Base-by-base conservation (phyloP, 768 basidiomycete genomes). In the Tylopilus plumbeoviolaceoides region DNA sequence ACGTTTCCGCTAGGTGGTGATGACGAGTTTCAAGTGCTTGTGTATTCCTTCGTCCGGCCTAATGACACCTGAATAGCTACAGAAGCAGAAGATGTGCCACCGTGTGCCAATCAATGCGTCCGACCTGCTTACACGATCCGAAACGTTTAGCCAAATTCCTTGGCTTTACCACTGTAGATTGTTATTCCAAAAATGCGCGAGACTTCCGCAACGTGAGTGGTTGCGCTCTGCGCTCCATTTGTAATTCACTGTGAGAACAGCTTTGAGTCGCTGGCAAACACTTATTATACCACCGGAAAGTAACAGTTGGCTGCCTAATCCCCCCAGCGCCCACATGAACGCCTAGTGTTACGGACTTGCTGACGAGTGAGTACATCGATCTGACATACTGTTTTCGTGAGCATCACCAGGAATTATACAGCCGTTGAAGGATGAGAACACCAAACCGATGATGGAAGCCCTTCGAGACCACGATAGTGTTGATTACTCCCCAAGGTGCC, bases 111-210 rank as follows among this genome's bases (percentile, higher is more conserved):
- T 25, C 45, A 30, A 30, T 11, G 7, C 41, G 42, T 42, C 8
- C 33, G 9, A 40, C 9, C 45, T 23, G 28, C 30, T 38, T 44
- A 45, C 18, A 46, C 9, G 8, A 11, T 31, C 46, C 53, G 31
- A 39, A 41, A 48, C 44, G 28, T 42, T 55, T 21, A 82, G 82
- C 83, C 15, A 80, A 83, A 39, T 82, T 62, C 73, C 80, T 10
- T 87, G 84, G 82, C 64, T 85, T 51, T 85, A 85, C 63, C 82
- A 83, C 58, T 82, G 81, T 82, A 63, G 59, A 81, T 60, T 45
- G 42, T 33, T 42, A 43, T 31, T 36, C 14, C n/a, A 46, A 10
- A 17, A 11, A 35, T 44, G 36, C 20, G 38, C 42, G 27, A 8
- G 27, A 8, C 8, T 28, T 8, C 27, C 27, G 27, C 8, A 4